These are phyloP conservation scores for Saitozyma podzolica DNA, from an alignment of 768 basidiomycete genomes.

Conservation along the genomic window DNA sequence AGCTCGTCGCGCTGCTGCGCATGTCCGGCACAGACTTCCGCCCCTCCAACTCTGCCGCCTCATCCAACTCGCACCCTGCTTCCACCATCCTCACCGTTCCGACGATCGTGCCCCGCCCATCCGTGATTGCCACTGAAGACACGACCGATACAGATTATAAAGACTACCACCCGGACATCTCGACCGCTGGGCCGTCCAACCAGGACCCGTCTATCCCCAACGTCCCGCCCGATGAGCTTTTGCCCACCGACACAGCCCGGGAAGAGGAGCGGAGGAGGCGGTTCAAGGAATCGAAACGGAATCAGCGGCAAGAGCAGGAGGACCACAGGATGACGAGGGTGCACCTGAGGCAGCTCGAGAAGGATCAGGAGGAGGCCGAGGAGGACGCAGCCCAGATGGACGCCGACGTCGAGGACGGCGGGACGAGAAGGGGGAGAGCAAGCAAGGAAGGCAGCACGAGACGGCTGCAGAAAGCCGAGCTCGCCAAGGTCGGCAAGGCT, in stretches of 20 bases:
- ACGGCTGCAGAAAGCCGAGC: constrained; percentile 14
- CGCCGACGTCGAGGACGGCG: not conserved
- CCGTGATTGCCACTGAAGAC: too few species aligned
- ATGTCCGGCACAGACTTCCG: too few species aligned
- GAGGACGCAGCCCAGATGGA: constrained; percentile 10
- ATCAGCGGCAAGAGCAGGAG: not conserved
- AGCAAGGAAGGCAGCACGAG: constrained; percentile 6
- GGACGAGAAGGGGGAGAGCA: constrained; percentile 1
- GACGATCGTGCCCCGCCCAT: too few species aligned
- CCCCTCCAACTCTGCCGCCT: too few species aligned
- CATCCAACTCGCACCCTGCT: too few species aligned
- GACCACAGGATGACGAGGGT: constrained; percentile 15
- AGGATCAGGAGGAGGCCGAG: constrained; percentile 13
- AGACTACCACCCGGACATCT: constrained; percentile 5
- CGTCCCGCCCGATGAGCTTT: constrained; percentile 9
- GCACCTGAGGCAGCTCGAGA: constrained; percentile 15
- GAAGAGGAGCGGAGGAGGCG: not conserved
- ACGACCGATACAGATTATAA: not conserved
- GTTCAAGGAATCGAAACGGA: not conserved
- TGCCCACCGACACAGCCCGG: not conserved
- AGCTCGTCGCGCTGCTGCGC: too few species aligned
- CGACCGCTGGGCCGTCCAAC: constrained; percentile 28
- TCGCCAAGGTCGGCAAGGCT: constrained; percentile 11
- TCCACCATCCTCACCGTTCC: too few species aligned
- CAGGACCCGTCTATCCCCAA: constrained; percentile 43